Evolutionary conservation across 352 stramenopile species (phyloP), one percentile per base, ranked within the genome.

Genomic region (Elongisporangium senticosum): DNA sequence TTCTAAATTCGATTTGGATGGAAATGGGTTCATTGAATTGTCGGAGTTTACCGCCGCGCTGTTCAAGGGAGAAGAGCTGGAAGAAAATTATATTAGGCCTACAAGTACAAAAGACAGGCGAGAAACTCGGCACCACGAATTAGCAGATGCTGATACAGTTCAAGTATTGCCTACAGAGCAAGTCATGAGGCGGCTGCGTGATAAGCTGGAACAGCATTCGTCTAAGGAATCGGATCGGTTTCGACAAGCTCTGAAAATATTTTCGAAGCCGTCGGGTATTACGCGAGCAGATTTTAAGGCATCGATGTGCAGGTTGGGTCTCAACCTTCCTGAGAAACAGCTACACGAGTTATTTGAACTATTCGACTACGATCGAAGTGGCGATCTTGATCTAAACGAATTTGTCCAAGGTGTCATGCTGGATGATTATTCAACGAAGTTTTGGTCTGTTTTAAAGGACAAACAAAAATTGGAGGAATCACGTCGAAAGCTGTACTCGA

Each of bases 321-420:
- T 93, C 11, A 81, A 78, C 15, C 48, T 93, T 7, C 69, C 75
- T 7, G 61, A 73, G 4, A 71, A 71, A 7, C 81, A 91, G 56
- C 28, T 88, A 15, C 63, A 68, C 3, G 71, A 82, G 51, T 59
- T 93, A 6, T 93, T 93, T 64, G 67, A 71, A 26, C 67, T 82
- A 13, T 90, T 90, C 33, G 83, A 93, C 62, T 87, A 86, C 23
- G 81, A 93, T 59, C 81, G 88, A 33, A 89, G 71, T 56, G 83
- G 83, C 20, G 83, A 90, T 22, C 55, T 93, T 13, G 79, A 91
- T 53, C 61, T 93, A 48, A 93, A 89, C 55, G 83, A 93, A 55
- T 89, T 93, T 59, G 77, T 91, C 14, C 79, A 90, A 61, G 83
- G 83, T 7, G 73, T 90, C 19, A 83, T 87, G 71, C 66, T 90